A percentile compares a stretch with the other conserved stretches of the same genome.
Conservation (phyloP, 2,329 filamentous ascomycete genomes). For the Elsinoe necatrix region DNA sequence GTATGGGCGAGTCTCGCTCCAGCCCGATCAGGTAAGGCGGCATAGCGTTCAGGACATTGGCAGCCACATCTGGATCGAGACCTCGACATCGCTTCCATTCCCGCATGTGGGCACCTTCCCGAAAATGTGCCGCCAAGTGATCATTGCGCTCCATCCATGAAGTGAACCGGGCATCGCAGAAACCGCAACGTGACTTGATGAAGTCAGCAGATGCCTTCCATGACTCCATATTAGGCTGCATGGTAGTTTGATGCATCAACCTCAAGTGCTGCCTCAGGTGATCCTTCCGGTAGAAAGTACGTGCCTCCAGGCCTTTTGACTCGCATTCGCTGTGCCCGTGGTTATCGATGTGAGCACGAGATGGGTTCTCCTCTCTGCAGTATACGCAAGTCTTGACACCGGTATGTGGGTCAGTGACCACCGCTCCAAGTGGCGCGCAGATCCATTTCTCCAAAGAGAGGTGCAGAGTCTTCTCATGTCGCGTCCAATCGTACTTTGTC, state of each 20-base stretch:
- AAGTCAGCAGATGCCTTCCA: conserved; percentile 50
- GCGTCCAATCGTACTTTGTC: conserved; percentile 52
- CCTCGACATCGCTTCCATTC: conserved; percentile 50
- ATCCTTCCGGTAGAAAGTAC: conserved; percentile 56
- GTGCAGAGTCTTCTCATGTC: conserved; percentile 59
- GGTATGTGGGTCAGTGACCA: conserved; percentile 49
- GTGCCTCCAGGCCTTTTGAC: conserved; percentile 56
- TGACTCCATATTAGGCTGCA: conserved; percentile 55
- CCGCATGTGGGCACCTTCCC: conserved; percentile 44
- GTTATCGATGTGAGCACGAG: conserved; percentile 47
- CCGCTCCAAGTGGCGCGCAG: conserved; percentile 50
- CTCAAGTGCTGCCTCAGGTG: conserved; percentile 54
- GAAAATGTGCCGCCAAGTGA: conserved; percentile 49
- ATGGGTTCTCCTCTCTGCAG: conserved; percentile 47
- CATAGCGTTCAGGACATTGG: conserved; percentile 44
- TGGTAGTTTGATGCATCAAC: conserved; percentile 54
- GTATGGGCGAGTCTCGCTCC: conserved; percentile 38
- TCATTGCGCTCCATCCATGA: conserved; percentile 46
- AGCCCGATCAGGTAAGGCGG: conserved; percentile 44
- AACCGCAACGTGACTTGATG: conserved; percentile 48
- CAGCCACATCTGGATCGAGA: conserved; percentile 40
- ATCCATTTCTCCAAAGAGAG: conserved; percentile 57
- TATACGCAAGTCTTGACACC: conserved; percentile 52
- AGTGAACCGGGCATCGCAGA: conserved; percentile 41
- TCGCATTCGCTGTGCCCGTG: conserved; percentile 57